These are phyloP conservation scores for Dionaea muscipula DNA, from an alignment of 179 eudicot species.

Conservation along the genomic window DNA sequence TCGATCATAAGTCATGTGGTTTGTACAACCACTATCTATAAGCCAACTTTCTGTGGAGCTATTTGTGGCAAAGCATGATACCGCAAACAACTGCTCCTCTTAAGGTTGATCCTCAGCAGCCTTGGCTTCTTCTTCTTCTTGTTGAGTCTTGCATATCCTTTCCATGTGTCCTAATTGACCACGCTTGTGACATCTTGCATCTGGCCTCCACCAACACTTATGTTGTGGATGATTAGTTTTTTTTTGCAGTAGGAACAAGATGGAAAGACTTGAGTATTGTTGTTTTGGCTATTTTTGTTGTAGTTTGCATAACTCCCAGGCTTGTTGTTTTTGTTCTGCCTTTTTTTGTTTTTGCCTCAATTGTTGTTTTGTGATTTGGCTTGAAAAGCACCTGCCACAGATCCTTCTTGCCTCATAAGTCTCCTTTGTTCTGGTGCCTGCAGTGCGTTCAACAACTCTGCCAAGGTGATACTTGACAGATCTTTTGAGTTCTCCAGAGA, in stretches of 20 bases:
- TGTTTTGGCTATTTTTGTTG: too few relatives aligned
- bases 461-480: slow-evolving; percentile 1
- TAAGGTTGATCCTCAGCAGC: not conserved
- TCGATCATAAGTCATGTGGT: not conserved
- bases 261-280: too few relatives aligned
- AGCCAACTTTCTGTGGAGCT: not conserved
- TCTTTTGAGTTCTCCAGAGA: not conserved
- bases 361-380: not conserved
- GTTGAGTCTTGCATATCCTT: not conserved
- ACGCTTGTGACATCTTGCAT: not conserved
- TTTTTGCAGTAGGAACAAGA: too few relatives aligned
- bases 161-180: not conserved
- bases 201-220: not conserved
- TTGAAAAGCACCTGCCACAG: not conserved
- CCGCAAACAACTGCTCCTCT: not conserved
- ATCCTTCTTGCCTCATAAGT: not conserved
- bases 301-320: too few relatives aligned
- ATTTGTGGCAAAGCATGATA: not conserved
- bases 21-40: not conserved
- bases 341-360: not conserved
- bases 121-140: not conserved
- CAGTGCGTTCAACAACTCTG: not conserved
- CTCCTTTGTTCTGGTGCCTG: slow-evolving; percentile 2
- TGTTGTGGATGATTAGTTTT: not conserved
- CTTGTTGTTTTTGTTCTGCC: too few relatives aligned